Conservation (phyloP, 31 red algal genomes). For the Odonthalia washingtoniensis region DNA sequence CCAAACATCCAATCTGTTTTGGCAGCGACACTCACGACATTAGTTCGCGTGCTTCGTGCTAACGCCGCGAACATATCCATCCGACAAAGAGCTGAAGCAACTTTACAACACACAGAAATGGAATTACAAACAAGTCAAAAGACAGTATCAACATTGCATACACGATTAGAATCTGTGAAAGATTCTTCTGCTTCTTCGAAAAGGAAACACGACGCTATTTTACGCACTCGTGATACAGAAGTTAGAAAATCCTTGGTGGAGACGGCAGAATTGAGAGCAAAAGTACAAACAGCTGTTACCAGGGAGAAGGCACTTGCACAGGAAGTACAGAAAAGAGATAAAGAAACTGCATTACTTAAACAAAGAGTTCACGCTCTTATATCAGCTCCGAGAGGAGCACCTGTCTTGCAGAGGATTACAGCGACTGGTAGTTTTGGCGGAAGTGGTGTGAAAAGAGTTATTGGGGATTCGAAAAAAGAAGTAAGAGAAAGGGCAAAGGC, state of each 20-base stretch:
- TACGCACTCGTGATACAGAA: slow-evolving; percentile 1
- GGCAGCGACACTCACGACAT: slow-evolving; percentile 39
- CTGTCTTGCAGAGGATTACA: slow-evolving; percentile 36
- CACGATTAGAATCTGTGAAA: slow-evolving; percentile 17
- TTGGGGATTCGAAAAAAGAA: not conserved
- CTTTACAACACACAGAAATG: slow-evolving; percentile 2
- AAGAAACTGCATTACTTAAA: slow-evolving; percentile 43
- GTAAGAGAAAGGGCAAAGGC: slow-evolving; percentile 26
- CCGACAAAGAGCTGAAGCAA: slow-evolving; percentile 43
- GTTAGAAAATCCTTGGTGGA: slow-evolving; percentile 26
- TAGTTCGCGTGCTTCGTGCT: slow-evolving; percentile 50
- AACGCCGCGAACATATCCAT: slow-evolving; percentile 58
- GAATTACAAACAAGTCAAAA: slow-evolving; percentile 25
- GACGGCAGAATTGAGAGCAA: slow-evolving; percentile 33
- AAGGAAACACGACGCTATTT: not conserved
- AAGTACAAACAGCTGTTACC: slow-evolving; percentile 22
- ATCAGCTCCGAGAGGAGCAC: slow-evolving; percentile 29
- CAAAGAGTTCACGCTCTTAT: slow-evolving; percentile 54
- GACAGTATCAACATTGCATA: slow-evolving; percentile 1
- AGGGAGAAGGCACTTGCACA: slow-evolving; percentile 47
- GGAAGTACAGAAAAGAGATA: slow-evolving; percentile 45
- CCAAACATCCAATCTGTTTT: slow-evolving; percentile 33
- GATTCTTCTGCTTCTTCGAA: slow-evolving; percentile 2
- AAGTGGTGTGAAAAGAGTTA: not conserved
- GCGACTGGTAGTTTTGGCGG: not conserved